Base-by-base conservation (phyloP, 805 yeast genomes). In the Millerozyma miso region DNA sequence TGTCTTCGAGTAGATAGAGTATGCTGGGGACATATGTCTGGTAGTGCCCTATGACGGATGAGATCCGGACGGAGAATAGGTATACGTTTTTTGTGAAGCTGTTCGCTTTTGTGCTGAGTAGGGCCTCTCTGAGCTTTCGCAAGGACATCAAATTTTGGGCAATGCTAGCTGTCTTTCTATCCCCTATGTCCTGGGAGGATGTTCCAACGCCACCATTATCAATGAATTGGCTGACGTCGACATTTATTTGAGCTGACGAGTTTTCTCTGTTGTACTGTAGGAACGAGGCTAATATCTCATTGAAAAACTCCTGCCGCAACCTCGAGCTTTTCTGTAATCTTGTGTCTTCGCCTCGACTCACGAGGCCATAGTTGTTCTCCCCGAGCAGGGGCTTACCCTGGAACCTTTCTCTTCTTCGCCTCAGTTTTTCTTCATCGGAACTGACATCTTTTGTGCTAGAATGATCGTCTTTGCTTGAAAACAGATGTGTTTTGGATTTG, bases 331-430 rank as follows among this genome's bases (percentile, higher is more conserved):
- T 52, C 50, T 74, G 80, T 34, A 83, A 63, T 33, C 75, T 55
- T 40, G 54, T 55, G 42, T 75, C 81, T 35, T 76, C 81, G 1
- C 87, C 86, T 43, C 88, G 62, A 48, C 87, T 82, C 5, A 81
- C 58, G 39, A 79, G 62, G 0, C 87, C 85, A 47, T 70, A 78
- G 4, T 64, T 71, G 14, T 49, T 48, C 31, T 33, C 36, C 5
- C 20, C 40, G 19, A 37, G 14, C 7, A 13, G 13, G 10, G 13
- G n/a, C 26, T 36, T 29, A 3, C 19, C 15, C 13, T 31, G 39
- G 29, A 45, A 45, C 32, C 48, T 19, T 20, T 34, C 35, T 12
- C 26, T 33, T 14, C 48, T 35, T 15, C 31, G 31, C 17, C 20
- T 33, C 20, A 45, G 15, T 19, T 38, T 44, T 5, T 37, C 40